A percentile compares a stretch with the other conserved stretches of the same genome.
Conservation (phyloP, 2,329 filamentous ascomycete species). For the Pseudogymnoascus sp. region DNA sequence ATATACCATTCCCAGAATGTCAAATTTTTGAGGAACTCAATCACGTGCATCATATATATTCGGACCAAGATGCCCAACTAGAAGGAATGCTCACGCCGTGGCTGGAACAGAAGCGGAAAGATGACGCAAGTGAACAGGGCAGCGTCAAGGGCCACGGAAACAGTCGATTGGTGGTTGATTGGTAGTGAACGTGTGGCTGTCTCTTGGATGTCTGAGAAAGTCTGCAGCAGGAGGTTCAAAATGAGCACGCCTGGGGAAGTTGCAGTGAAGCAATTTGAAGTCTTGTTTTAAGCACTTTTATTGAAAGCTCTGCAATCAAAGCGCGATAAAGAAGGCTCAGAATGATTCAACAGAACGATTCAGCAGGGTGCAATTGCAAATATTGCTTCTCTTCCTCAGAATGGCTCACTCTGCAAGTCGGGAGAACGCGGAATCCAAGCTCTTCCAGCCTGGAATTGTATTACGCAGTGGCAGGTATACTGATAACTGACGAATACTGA, state of each 20-base stretch:
- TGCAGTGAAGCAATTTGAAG: background rate
- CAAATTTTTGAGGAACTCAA: constrained; percentile 7
- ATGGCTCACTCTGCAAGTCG: background rate
- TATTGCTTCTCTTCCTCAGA: background rate
- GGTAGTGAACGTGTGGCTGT: background rate
- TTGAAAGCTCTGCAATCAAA: constrained; percentile 1
- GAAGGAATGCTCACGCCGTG: background rate
- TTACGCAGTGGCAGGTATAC: constrained; percentile 1
- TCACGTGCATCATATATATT: background rate
- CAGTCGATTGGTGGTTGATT: background rate
- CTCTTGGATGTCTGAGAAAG: background rate
- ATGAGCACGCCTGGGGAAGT: background rate
- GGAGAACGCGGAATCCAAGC: background rate
- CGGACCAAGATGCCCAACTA: background rate
- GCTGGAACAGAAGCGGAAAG: background rate
- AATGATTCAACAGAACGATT: background rate
- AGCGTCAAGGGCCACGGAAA: background rate
- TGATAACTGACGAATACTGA: constrained; percentile 1
- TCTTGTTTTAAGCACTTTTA: background rate
- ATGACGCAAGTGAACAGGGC: background rate
- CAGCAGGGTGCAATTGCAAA: background rate
- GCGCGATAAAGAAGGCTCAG: background rate
- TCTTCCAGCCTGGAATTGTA: background rate
- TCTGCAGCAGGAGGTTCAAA: background rate
- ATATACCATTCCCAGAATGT: constrained; percentile 8